Conservation (phyloP, 768 basidiomycete species). For the Amyloporia xantha region DNA sequence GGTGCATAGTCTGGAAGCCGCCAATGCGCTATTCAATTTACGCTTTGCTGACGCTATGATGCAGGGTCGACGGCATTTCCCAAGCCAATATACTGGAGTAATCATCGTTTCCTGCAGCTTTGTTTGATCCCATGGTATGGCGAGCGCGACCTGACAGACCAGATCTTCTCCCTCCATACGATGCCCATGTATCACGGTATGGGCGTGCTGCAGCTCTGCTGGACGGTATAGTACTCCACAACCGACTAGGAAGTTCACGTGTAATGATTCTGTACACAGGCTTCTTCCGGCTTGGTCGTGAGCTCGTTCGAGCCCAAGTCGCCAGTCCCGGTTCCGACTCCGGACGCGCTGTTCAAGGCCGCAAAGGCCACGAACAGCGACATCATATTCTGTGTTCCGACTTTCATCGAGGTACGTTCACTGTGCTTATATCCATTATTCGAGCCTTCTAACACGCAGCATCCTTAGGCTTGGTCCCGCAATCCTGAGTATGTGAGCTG, state of each 20-base stretch:
- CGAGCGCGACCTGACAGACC: constrained; percentile 6
- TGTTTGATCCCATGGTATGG: constrained; percentile 1
- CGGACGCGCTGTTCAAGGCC: constrained; percentile 8
- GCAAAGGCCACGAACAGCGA: constrained; percentile 8
- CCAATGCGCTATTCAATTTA: too few relatives aligned
- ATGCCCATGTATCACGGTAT: constrained; percentile 10
- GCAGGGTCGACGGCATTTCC: constrained; percentile 17
- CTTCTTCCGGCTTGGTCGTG: constrained; percentile 12
- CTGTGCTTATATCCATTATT: too few relatives aligned
- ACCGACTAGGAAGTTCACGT: not conserved
- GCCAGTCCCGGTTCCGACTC: constrained; percentile 18
- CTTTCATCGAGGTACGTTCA: constrained; percentile 11
- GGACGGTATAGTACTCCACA: constrained; percentile 1
- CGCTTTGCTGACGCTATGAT: not conserved
- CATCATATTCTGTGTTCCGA: constrained; percentile 13
- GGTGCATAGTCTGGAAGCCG: constrained; percentile 6
- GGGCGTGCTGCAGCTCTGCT: not conserved
- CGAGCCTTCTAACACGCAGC: not conserved
- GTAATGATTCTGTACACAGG: not conserved
- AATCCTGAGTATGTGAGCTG: constrained; percentile 11
- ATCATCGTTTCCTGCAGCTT: constrained; percentile 14
- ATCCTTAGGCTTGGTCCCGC: constrained; percentile 11
- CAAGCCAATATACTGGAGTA: constrained; percentile 14
- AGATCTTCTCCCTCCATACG: not conserved
- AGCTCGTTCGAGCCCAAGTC: constrained; percentile 17